These are phyloP conservation scores for Rhytidhysteron rufulum DNA, from an alignment of 2,329 filamentous ascomycete species.

Conservation along the genomic window DNA sequence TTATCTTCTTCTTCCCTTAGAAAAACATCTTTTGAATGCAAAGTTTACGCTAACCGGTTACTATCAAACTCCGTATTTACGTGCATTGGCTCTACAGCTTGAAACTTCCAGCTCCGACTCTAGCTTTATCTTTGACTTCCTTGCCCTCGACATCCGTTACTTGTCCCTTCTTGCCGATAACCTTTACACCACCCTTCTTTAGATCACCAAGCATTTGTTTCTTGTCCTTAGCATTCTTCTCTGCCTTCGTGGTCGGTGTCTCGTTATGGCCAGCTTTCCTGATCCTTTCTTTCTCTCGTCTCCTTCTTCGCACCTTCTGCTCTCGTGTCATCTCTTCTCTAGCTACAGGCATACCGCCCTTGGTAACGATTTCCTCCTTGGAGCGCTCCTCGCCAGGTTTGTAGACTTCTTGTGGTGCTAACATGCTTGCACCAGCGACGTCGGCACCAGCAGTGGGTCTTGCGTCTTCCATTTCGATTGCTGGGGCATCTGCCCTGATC, in stretches of 20 bases:
- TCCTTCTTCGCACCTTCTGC: slow-evolving; percentile 71
- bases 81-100: slow-evolving; percentile 19
- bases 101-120: slow-evolving; percentile 27
- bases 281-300: slow-evolving; percentile 81
- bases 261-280: slow-evolving; percentile 61
- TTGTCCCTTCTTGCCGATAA: slow-evolving; percentile 87
- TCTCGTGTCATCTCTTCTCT: slow-evolving; percentile 85
- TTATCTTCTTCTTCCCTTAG: too few relatives aligned
- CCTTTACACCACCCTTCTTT: slow-evolving; percentile 82
- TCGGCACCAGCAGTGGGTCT: slow-evolving; percentile 79
- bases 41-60: too few relatives aligned
- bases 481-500: slow-evolving; percentile 86
- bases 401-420: slow-evolving; percentile 95
- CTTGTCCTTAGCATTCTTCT: slow-evolving; percentile 56
- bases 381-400: slow-evolving; percentile 66
- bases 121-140: slow-evolving; percentile 50
- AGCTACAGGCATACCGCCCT: slow-evolving; percentile 72
- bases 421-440: slow-evolving; percentile 63
- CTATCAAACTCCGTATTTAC: too few relatives aligned
- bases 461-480: slow-evolving; percentile 90
- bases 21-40: too few relatives aligned
- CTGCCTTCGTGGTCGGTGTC: slow-evolving; percentile 42
- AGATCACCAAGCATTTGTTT: slow-evolving; percentile 62
- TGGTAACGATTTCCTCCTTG: slow-evolving; percentile 70
- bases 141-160: slow-evolving; percentile 80